phyloP scores from a whole-genome alignment of 345 rosid genomes.

The Pugionium cornutum region DNA sequence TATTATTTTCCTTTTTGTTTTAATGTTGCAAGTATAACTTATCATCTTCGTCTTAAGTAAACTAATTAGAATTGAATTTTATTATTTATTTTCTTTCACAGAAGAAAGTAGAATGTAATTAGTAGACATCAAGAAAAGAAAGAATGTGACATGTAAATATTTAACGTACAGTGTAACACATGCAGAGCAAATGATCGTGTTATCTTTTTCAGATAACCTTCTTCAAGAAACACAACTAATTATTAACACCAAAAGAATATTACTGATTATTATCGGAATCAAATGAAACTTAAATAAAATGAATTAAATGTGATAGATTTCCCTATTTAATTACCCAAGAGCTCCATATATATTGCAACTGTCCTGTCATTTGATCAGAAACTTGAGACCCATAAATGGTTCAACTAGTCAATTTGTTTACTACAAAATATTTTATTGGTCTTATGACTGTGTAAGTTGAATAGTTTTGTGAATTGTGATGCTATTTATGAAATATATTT shows the following conservation, averaged over 20 bases:
- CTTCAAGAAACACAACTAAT: constrained; percentile 3
- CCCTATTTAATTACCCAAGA: constrained; percentile 4
- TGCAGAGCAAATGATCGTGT: constrained; percentile 23
- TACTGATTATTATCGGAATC: too few relatives aligned
- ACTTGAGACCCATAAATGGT: constrained; percentile 16
- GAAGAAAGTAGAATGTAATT: background rate
- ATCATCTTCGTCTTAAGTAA: background rate
- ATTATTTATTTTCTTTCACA: background rate
- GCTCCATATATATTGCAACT: constrained; percentile 1
- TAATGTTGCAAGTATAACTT: background rate
- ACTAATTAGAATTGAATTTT: background rate
- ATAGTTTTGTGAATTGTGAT: constrained; percentile 13
- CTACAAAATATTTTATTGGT: constrained; percentile 13
- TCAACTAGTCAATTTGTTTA: constrained; percentile 7
- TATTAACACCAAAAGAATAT: background rate
- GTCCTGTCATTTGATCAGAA: constrained; percentile 3
- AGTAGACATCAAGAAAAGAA: background rate
- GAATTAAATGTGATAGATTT: constrained; percentile 15
- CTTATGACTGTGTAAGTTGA: constrained; percentile 11
- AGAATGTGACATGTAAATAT: constrained; percentile 3
- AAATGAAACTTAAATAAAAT: constrained; percentile 7
- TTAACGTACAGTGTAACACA: constrained; percentile 6
- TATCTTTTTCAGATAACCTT: background rate
- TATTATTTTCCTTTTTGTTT: too few relatives aligned
- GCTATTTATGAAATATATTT: constrained; percentile 23